Percentiles rank a stretch among this genome's conserved stretches.
These are phyloP conservation scores for Aspergillus novofumigatus DNA, from an alignment of 2,329 filamentous ascomycete genomes.

Conservation along the genomic window DNA sequence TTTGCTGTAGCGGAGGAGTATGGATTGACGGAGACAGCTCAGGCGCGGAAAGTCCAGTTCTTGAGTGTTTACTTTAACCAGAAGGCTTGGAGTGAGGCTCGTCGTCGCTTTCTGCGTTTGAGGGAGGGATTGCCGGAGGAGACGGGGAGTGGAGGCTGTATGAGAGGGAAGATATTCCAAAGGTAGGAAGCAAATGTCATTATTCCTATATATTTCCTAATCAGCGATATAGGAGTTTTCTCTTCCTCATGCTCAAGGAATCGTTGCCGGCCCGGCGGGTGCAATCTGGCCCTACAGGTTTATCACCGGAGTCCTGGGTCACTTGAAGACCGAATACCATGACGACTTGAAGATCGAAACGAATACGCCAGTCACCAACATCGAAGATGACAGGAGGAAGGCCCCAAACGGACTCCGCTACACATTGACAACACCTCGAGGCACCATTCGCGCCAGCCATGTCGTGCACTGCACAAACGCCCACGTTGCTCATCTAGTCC, in stretches of 20 bases:
- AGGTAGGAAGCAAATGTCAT: constrained; percentile 6
- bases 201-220: background rate
- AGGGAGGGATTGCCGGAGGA: constrained; percentile 25
- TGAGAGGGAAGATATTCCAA: constrained; percentile 18
- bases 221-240: constrained; percentile 16
- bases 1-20: constrained; percentile 17
- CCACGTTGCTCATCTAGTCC: constrained; percentile 50
- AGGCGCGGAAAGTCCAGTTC: constrained; percentile 25
- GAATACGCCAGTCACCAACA: constrained; percentile 16
- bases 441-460: constrained; percentile 45
- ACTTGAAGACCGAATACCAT: constrained; percentile 26
- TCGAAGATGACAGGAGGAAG: background rate
- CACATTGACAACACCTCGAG: constrained; percentile 44
- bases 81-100: constrained; percentile 17
- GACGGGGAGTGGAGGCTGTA: constrained; percentile 22
- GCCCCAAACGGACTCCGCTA: constrained; percentile 23
- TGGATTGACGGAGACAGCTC: constrained; percentile 14
- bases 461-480: constrained; percentile 59
- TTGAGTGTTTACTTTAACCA: constrained; percentile 26
- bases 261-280: constrained; percentile 25
- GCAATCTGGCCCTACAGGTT: constrained; percentile 32
- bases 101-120: constrained; percentile 19
- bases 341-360: constrained; percentile 27
- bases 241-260: constrained; percentile 19
- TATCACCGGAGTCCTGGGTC: constrained; percentile 20